These are phyloP conservation scores for Apiospora malaysiana DNA, from an alignment of 2,329 filamentous ascomycete genomes.

Conservation along the genomic window DNA sequence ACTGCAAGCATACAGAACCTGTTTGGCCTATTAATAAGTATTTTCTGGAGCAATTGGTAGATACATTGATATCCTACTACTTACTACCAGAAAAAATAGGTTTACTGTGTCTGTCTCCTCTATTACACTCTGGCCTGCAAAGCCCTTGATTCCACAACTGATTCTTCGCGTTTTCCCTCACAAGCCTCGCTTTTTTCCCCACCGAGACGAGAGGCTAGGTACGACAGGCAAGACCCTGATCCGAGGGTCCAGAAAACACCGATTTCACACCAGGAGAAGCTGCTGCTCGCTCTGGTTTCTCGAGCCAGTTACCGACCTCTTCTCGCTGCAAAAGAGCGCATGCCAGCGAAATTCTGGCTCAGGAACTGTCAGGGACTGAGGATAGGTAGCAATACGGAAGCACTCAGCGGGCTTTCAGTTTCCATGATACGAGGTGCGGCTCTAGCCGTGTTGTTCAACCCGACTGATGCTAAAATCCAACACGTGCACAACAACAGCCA, in stretches of 20 bases:
- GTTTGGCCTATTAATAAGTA: not conserved
- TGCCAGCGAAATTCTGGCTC: not conserved
- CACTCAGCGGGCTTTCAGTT: not conserved
- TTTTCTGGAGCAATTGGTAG: not conserved
- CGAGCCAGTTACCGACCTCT: not conserved
- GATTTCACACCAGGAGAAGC: not conserved
- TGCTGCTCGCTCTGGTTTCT: not conserved
- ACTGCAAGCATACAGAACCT: not conserved
- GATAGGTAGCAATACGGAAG: not conserved
- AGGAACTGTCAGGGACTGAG: not conserved
- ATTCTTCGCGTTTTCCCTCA: not conserved
- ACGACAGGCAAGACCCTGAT: not conserved
- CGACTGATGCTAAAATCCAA: not conserved
- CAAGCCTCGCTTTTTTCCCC: slow-evolving; percentile 12
- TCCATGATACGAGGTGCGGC: slow-evolving; percentile 4
- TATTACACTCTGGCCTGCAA: slow-evolving; percentile 6
- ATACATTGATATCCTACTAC: not conserved
- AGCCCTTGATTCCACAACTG: slow-evolving; percentile 6
- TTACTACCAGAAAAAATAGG: not conserved
- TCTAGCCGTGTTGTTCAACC: slow-evolving; percentile 18
- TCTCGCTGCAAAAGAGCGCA: not conserved
- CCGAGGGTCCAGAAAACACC: not conserved
- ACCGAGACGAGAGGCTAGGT: not conserved
- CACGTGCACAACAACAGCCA: slow-evolving; percentile 10
- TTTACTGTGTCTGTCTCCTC: slow-evolving; percentile 1